Evolutionary conservation across 2,329 filamentous ascomycete species (phyloP).

Genomic region (Phaeosphaeria sp.): DNA sequence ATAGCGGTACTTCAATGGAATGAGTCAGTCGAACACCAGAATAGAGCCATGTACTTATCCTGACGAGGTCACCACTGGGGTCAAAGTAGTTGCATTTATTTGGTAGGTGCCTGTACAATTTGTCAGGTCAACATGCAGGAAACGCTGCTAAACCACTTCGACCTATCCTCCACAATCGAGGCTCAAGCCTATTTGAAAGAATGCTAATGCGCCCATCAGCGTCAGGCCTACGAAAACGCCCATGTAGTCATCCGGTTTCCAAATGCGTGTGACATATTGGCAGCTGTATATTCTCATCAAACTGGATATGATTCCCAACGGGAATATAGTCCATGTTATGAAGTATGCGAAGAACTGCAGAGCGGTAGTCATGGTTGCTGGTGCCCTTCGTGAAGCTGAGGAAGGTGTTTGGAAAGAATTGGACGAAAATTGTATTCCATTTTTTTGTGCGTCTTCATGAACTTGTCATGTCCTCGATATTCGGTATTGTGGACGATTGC

Average conservation of each 20-base stretch:
- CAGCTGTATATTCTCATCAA: neutral
- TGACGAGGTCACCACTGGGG: neutral
- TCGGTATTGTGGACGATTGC: neutral
- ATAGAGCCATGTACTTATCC: neutral
- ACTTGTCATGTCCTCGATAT: neutral
- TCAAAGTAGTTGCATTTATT: constrained; percentile 5
- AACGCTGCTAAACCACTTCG: neutral
- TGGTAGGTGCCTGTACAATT: neutral
- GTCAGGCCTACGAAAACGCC: neutral
- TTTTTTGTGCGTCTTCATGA: neutral
- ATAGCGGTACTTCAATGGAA: constrained; percentile 26
- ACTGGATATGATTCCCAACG: neutral
- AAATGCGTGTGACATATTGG: neutral
- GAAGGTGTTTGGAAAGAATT: neutral
- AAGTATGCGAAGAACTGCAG: constrained; percentile 3
- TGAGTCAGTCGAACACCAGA: neutral
- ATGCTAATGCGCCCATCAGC: neutral
- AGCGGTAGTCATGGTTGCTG: neutral
- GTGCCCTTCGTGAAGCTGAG: too few relatives aligned
- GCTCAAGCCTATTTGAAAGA: neutral
- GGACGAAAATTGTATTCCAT: neutral
- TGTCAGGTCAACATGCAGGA: neutral
- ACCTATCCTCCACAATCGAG: constrained; percentile 1
- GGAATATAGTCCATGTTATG: neutral
- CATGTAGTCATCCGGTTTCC: constrained; percentile 1